These are phyloP conservation scores for Penicillium sp. DNA, from an alignment of 2,329 filamentous ascomycete species.

Conservation along the genomic window DNA sequence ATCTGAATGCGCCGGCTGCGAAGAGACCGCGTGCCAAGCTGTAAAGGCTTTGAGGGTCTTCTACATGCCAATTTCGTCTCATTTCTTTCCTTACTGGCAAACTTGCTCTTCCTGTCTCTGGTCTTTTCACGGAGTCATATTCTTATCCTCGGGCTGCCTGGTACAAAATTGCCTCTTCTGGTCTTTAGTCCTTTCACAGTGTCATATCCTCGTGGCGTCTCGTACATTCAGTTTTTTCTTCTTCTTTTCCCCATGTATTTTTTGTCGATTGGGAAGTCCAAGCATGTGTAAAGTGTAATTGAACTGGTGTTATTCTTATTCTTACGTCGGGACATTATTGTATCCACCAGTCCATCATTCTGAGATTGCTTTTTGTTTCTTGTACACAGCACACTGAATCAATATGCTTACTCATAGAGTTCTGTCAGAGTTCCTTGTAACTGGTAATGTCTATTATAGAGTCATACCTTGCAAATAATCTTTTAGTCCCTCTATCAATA, in stretches of 20 bases:
- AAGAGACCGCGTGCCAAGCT: neutral
- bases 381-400: neutral
- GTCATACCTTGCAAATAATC: too few species aligned
- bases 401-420: neutral
- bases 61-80: neutral
- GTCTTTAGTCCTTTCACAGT: neutral
- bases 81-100: neutral
- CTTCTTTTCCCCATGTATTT: neutral
- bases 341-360: neutral
- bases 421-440: too few species aligned
- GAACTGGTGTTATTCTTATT: neutral
- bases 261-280: neutral
- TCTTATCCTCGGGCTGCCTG: too few species aligned
- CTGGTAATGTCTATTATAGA: too few species aligned
- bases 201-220: neutral
- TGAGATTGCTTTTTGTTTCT: neutral
- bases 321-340: neutral
- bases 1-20: conserved; percentile 19
- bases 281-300: neutral
- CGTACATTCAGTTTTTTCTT: neutral
- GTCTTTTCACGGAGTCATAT: neutral
- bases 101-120: neutral
- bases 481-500: too few species aligned
- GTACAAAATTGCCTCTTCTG: neutral
- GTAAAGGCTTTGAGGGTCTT: neutral